These are phyloP conservation scores for Plasmopara viticola DNA, from an alignment of 352 stramenopile species.

Conservation along the genomic window DNA sequence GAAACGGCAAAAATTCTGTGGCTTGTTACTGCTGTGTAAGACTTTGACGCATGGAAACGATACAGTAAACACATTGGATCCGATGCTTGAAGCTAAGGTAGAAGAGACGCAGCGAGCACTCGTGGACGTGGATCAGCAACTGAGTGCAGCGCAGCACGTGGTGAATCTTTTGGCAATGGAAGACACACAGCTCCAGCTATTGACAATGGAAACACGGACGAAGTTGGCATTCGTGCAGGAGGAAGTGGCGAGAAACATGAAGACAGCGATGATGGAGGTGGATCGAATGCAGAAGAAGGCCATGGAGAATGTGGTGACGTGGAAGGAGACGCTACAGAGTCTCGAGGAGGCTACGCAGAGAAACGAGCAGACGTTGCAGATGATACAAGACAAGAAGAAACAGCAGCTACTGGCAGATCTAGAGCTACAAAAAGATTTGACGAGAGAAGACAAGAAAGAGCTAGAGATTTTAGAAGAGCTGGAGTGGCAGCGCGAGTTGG, in stretches of 20 bases:
- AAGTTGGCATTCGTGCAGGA: slow-evolving; percentile 10
- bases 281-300: slow-evolving; percentile 1
- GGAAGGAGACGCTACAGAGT: slow-evolving; percentile 15
- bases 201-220: slow-evolving; percentile 15
- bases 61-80: slow-evolving; percentile 1
- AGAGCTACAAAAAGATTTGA: slow-evolving; percentile 3
- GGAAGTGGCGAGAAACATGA: slow-evolving; percentile 13
- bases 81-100: slow-evolving; percentile 1
- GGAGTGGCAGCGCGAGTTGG: slow-evolving; percentile 3
- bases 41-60: not conserved
- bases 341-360: slow-evolving; percentile 14
- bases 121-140: slow-evolving; percentile 16
- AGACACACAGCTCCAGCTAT: slow-evolving; percentile 16
- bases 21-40: slow-evolving; percentile 7
- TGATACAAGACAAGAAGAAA: slow-evolving; percentile 3
- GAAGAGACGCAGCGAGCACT: slow-evolving; percentile 15
- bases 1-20: not conserved
- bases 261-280: slow-evolving; percentile 6
- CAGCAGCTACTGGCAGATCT: slow-evolving; percentile 2
- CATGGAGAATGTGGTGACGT: slow-evolving; percentile 15
- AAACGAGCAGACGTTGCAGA: slow-evolving; percentile 13
- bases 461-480: slow-evolving; percentile 11
- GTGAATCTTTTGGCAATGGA: slow-evolving; percentile 21
- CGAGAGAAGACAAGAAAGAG: slow-evolving; percentile 3
- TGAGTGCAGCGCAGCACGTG: slow-evolving; percentile 14